These are phyloP conservation scores for Ormosia semicastrata DNA, from an alignment of 306 rosid species.

Conservation along the genomic window DNA sequence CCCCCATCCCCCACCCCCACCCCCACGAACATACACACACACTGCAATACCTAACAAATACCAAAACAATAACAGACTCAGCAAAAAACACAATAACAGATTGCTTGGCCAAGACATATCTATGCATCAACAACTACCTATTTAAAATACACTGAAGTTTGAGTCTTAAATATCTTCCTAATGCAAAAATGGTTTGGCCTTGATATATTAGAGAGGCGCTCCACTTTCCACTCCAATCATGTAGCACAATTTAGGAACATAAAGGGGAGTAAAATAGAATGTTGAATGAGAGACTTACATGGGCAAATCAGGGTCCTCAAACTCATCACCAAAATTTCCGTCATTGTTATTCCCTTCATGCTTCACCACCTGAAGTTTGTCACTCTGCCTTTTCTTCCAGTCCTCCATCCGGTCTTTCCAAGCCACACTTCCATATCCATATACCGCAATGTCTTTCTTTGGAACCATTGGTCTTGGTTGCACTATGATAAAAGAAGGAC, in stretches of 20 bases:
- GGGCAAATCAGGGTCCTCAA: constrained; percentile 82
- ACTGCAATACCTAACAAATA: background rate
- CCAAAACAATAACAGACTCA: background rate
- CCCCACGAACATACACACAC: no score
- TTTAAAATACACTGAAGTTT: background rate
- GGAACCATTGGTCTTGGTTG: constrained; percentile 98
- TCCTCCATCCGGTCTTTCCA: constrained; percentile 99
- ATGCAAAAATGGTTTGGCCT: background rate
- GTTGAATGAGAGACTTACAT: constrained; percentile 48
- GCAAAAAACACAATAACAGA: background rate
- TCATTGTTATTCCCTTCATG: constrained; percentile 69
- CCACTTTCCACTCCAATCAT: background rate
- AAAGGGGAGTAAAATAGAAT: background rate
- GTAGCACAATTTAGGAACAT: background rate
- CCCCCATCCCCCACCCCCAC: no score
- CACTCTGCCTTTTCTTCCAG: constrained; percentile 89
- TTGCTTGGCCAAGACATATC: background rate
- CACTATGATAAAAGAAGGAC: constrained; percentile 41
- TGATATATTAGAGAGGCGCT: background rate
- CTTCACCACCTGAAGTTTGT: constrained; percentile 88
- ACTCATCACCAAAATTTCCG: constrained; percentile 55
- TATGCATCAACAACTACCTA: background rate
- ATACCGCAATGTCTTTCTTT: constrained; percentile 86
- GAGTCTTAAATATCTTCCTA: background rate
- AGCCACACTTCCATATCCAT: constrained; percentile 96